Percentiles rank a stretch among this genome's conserved stretches.
Evolutionary conservation across 78 protist genomes (phyloP).

Genomic region (Dictyostelium firmibasis): DNA sequence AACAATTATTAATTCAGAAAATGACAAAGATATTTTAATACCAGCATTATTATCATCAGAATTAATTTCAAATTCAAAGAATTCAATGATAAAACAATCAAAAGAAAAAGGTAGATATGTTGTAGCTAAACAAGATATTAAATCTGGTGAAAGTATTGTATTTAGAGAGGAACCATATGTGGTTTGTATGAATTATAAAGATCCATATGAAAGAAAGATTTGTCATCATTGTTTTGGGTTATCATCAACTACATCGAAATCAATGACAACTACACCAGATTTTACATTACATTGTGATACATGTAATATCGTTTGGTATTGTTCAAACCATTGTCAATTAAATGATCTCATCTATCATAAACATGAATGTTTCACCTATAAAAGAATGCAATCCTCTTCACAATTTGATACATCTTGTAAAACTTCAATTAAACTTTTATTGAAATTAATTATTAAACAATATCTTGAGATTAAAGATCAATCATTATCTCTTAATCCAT

Average conservation of each 20-base stretch:
- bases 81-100: conserved; percentile 11
- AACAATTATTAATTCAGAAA: neutral
- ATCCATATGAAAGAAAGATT: neutral
- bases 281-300: neutral
- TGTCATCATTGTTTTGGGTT: conserved; percentile 35
- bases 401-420: neutral
- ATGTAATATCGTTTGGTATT: neutral
- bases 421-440: neutral
- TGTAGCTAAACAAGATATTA: conserved; percentile 7
- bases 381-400: neutral
- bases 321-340: neutral
- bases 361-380: neutral
- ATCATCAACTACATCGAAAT: neutral
- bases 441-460: neutral
- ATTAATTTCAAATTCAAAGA: neutral
- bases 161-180: conserved; percentile 27
- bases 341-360: neutral
- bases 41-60: neutral
- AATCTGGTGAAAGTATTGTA: conserved; percentile 2
- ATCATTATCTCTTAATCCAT: neutral
- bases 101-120: conserved; percentile 40
- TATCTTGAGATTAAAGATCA: neutral
- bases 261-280: neutral
- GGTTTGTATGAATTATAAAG: conserved; percentile 14
- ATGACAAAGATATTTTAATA: neutral